Evolutionary conservation across 108 stramenopile species (phyloP), one percentile per base, ranked within the genome.

Genomic region (Nitzschia sp.): DNA sequence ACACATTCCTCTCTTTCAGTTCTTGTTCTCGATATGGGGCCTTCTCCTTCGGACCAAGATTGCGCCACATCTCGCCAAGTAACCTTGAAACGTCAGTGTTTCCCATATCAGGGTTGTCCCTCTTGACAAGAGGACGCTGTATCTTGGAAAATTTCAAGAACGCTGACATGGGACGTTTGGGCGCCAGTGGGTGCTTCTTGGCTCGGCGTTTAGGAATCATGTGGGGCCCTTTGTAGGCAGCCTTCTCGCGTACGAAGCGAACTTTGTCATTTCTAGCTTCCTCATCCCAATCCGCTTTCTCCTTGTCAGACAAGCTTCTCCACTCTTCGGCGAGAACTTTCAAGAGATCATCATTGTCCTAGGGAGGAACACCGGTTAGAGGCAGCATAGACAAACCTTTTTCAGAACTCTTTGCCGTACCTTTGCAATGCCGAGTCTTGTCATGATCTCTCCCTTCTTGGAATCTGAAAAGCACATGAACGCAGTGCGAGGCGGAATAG

Each of bases 31-130:
- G 63, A 55, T 81, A 87, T 6, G 82, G 82, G 14, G 64, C 58
- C 34, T 65, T 64, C 41, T 87, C 86, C 20, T 70, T 53, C 14
- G 57, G 46, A 57, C 50, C 72, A 17, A 79, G 82, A 58, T 79
- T 83, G n/a, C 83, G 64, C 86, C 86, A 87, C 75, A 87, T 83
- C 60, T 82, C 85, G 40, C 85, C 85, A 26, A 86, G 73, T 6
- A 86, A 57, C 22, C 79, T 53, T 3, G 77, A 78, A 37, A 86
- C 82, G 69, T 86, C 85, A 10, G 85, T 86, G 64, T 86, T 86
- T 57, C 77, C 57, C 73, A 82, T 71, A 34, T 82, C 80, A 0
- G 85, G 85, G 55, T 86, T 86, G 41, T 80, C 77, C 41, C 59
- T 39, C 67, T 83, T 86, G 51, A 86, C 82, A 29, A 20, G 34